phyloP scores from a whole-genome alignment of 148 eudicot species.

The Vaccinium myrtillus region DNA sequence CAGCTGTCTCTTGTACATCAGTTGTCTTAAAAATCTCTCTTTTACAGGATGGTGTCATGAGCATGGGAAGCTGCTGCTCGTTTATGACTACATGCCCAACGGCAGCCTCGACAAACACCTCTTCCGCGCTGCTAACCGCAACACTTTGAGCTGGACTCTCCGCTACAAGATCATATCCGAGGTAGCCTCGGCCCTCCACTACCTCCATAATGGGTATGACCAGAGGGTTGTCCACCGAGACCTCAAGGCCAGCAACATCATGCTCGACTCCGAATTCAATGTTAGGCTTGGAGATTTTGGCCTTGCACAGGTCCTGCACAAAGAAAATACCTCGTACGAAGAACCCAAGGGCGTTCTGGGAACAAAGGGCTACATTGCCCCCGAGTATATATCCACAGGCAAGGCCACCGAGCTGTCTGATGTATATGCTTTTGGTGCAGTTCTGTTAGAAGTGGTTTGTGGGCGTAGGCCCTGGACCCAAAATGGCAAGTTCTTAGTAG shows the following conservation, averaged over 20 bases:
- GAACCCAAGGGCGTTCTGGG: constrained; percentile 75
- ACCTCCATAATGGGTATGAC: constrained; percentile 64
- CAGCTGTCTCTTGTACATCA: too few species aligned
- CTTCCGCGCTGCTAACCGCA: too few species aligned
- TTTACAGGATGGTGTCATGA: too few species aligned
- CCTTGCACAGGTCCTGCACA: constrained; percentile 76
- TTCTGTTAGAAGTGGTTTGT: constrained; percentile 57
- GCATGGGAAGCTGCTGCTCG: too few species aligned
- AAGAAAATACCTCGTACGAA: constrained; percentile 53
- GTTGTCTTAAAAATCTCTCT: too few species aligned
- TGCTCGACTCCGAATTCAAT: constrained; percentile 77
- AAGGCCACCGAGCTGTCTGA: constrained; percentile 57
- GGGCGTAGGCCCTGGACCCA: constrained; percentile 25
- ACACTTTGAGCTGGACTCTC: too few species aligned
- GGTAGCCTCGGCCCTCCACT: too few species aligned
- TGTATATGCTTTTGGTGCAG: background rate
- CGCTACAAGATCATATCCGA: too few species aligned
- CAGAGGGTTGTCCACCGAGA: constrained; percentile 82
- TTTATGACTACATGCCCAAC: too few species aligned
- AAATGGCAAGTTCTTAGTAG: constrained; percentile 37
- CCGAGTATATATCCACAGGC: constrained; percentile 67
- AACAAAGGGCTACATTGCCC: constrained; percentile 87
- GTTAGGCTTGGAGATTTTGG: constrained; percentile 88
- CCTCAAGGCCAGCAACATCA: constrained; percentile 81
- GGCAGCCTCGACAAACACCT: too few species aligned